phyloP scores from a whole-genome alignment of 2,329 filamentous ascomycete species.

The Calonectria hongkongensis region DNA sequence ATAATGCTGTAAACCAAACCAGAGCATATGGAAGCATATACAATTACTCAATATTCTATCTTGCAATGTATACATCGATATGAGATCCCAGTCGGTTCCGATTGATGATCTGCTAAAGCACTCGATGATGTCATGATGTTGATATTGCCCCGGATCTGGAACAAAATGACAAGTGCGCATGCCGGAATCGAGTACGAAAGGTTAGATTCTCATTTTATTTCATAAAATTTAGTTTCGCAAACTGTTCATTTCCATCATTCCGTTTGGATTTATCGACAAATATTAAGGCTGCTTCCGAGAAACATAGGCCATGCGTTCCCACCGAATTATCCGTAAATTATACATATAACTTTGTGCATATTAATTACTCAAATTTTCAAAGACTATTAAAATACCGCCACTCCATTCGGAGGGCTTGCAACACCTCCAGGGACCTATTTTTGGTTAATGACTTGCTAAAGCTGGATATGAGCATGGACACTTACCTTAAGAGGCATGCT shows the following conservation, averaged over 20 bases:
- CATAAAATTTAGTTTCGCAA: not conserved
- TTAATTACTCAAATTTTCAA: not conserved
- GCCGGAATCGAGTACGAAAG: too few species aligned
- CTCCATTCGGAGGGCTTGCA: slow-evolving; percentile 36
- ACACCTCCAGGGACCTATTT: slow-evolving; percentile 37
- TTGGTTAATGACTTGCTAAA: not conserved
- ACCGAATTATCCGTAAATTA: not conserved
- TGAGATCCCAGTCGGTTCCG: too few species aligned
- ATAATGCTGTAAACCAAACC: too few species aligned
- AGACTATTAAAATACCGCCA: slow-evolving; percentile 30
- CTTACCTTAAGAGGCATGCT: slow-evolving; percentile 65
- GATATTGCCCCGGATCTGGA: not conserved
- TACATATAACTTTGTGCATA: too few species aligned
- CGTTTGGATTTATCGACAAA: not conserved
- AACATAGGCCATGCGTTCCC: not conserved
- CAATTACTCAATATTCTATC: not conserved
- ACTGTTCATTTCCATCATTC: not conserved
- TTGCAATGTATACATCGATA: not conserved
- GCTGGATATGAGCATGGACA: not conserved
- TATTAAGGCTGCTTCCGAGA: not conserved
- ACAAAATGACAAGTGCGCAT: not conserved
- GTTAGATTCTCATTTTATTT: too few species aligned
- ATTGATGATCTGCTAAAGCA: too few species aligned
- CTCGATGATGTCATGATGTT: slow-evolving; percentile 10
- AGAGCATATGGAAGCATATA: not conserved